These are phyloP conservation scores for Phytophthora cryptogea DNA, from an alignment of 352 stramenopile genomes.

Conservation along the genomic window DNA sequence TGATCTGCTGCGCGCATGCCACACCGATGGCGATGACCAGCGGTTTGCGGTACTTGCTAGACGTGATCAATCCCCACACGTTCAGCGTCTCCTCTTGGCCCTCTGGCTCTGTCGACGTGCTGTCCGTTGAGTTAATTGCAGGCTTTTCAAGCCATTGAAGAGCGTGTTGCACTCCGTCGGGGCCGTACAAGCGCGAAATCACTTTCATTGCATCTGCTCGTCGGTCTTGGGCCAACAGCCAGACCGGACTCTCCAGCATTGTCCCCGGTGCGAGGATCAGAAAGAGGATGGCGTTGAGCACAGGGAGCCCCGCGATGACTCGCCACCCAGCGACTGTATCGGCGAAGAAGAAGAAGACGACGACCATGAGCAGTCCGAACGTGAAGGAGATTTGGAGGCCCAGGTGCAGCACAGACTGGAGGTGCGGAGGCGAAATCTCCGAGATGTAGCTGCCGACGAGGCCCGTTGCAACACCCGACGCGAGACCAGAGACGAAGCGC, in stretches of 20 bases:
- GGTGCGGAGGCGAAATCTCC: constrained; percentile 34
- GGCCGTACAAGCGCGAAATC: too few relatives aligned
- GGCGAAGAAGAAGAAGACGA: constrained; percentile 29
- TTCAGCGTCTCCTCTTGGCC: constrained; percentile 10
- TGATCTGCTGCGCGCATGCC: not conserved
- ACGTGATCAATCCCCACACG: too few relatives aligned
- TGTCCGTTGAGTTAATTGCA: too few relatives aligned
- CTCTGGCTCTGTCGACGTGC: not conserved
- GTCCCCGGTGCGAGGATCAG: constrained; percentile 16
- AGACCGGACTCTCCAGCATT: constrained; percentile 37
- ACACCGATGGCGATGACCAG: constrained; percentile 26
- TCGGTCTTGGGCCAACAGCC: constrained; percentile 29
- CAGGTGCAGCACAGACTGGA: constrained; percentile 9
- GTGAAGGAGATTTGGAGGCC: constrained; percentile 41
- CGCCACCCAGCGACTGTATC: constrained; percentile 35
- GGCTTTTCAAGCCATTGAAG: too few relatives aligned
- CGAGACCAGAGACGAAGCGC: constrained; percentile 34
- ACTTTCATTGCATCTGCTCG: too few relatives aligned
- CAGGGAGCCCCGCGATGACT: constrained; percentile 37
- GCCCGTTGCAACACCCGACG: constrained; percentile 26
- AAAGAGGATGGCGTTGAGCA: constrained; percentile 21
- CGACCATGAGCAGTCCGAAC: constrained; percentile 33
- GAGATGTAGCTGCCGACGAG: constrained; percentile 28
- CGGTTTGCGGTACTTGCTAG: too few relatives aligned
- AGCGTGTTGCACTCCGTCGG: too few relatives aligned